Conservation (phyloP, 306 rosid genomes). For the Cicer judaicum region DNA sequence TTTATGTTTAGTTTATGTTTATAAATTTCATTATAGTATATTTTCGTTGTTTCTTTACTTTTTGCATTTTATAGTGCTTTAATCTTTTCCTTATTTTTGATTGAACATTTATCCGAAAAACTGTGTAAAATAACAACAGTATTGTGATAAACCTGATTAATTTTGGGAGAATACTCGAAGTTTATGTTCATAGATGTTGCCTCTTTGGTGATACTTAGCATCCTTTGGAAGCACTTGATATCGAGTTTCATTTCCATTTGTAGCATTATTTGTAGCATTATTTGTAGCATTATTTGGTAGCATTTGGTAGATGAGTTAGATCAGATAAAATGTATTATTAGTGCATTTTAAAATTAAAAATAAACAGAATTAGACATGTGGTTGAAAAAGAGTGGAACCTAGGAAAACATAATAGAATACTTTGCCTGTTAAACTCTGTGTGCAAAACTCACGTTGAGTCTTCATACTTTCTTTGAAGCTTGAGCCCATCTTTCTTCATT, state of each 20-base stretch:
- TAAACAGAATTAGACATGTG: background rate
- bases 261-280: background rate
- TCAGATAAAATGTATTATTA: background rate
- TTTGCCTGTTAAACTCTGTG: background rate
- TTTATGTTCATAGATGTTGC: background rate
- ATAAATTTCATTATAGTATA: background rate
- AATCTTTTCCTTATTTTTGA: slow-evolving; percentile 26
- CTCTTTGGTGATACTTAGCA: background rate
- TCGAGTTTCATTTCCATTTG: background rate
- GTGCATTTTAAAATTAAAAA: background rate
- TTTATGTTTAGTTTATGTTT: background rate
- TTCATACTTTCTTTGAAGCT: background rate
- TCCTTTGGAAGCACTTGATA: slow-evolving; percentile 7
- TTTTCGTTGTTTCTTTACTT: slow-evolving; percentile 27
- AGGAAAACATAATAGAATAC: background rate
- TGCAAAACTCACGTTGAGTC: background rate
- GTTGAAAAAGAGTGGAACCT: background rate
- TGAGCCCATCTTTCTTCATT: background rate
- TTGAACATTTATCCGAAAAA: background rate
- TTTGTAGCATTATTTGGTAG: background rate
- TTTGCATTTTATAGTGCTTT: slow-evolving; percentile 4
- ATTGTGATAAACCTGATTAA: background rate
- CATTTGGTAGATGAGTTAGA: slow-evolving; percentile 9
- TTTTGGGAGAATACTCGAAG: background rate
- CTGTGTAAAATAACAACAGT: background rate